Percentiles rank a stretch among this genome's conserved stretches.
phyloP scores from a whole-genome alignment of 1,139 yeast genomes.

The Tardiomyces digboiensis region DNA sequence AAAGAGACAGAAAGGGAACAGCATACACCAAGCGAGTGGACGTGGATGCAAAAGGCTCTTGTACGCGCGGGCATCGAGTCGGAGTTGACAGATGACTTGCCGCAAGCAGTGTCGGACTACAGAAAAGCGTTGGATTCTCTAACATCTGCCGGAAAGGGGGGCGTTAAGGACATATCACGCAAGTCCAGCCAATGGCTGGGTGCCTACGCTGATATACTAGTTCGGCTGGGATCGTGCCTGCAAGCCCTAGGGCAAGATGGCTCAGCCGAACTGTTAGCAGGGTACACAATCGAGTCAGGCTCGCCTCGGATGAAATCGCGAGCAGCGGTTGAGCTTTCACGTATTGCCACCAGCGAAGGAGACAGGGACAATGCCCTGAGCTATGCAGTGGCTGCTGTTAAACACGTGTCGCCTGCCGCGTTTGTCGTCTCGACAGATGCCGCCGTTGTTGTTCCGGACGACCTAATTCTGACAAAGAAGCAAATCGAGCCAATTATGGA shows the following conservation, averaged over 20 bases:
- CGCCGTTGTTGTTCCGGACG: not conserved
- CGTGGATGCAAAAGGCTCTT: slow-evolving; percentile 17
- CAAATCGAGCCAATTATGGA: slow-evolving; percentile 11
- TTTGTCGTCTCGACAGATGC: not conserved
- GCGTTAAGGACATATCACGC: slow-evolving; percentile 6
- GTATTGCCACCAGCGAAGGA: slow-evolving; percentile 6
- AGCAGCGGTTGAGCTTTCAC: slow-evolving; percentile 18
- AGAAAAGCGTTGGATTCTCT: slow-evolving; percentile 15
- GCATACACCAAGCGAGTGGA: slow-evolving; percentile 23
- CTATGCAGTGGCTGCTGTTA: not conserved
- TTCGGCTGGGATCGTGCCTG: slow-evolving; percentile 27
- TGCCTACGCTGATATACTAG: slow-evolving; percentile 30
- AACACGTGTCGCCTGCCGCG: not conserved
- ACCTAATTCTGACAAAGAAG: not conserved
- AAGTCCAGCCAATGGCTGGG: slow-evolving; percentile 29
- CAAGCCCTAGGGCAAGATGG: slow-evolving; percentile 22
- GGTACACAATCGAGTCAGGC: slow-evolving; percentile 25
- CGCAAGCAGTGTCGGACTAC: slow-evolving; percentile 13
- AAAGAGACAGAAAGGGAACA: slow-evolving; percentile 19
- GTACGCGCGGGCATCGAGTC: slow-evolving; percentile 23
- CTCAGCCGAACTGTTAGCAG: slow-evolving; percentile 21
- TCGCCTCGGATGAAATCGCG: slow-evolving; percentile 17
- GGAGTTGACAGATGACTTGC: slow-evolving; percentile 17
- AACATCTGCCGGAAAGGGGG: slow-evolving; percentile 13
- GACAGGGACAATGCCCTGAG: not conserved